Percentiles rank a stretch among this genome's conserved stretches.
Evolutionary conservation across 352 stramenopile species (phyloP).

Genomic region (Phytophthora citricola): DNA sequence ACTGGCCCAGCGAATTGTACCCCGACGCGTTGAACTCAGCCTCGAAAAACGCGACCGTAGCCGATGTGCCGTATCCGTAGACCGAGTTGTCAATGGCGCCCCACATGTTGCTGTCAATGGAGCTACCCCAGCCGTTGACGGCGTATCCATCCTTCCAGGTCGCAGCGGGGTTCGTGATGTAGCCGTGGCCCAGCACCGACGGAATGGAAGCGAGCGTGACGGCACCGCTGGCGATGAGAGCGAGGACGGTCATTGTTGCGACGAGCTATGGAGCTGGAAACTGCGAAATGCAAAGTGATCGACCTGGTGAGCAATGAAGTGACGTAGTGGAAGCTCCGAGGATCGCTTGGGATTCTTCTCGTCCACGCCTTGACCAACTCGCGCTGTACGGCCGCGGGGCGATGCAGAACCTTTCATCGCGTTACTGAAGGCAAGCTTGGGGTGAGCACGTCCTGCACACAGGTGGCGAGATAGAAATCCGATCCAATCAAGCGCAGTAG

Average conservation of each 20-base stretch:
- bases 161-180: conserved; percentile 50
- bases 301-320: background rate
- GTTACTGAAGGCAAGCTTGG: background rate
- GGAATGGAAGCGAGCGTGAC: conserved; percentile 16
- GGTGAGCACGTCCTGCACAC: conserved; percentile 21
- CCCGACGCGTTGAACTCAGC: conserved; percentile 44
- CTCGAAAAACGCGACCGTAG: conserved; percentile 49
- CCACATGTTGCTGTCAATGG: conserved; percentile 50
- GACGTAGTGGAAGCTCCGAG: too few relatives aligned
- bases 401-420: background rate
- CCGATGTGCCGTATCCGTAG: conserved; percentile 47
- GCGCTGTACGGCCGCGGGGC: background rate
- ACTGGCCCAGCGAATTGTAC: conserved; percentile 53
- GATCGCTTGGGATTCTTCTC: conserved; percentile 18
- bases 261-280: conserved; percentile 10
- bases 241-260: conserved; percentile 30
- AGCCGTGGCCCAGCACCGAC: conserved; percentile 32
- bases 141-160: conserved; percentile 51
- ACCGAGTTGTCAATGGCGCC: conserved; percentile 43
- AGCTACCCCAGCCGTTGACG: conserved; percentile 51
- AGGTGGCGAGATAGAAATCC: conserved; percentile 26
- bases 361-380: conserved; percentile 1
- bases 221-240: conserved; percentile 13
- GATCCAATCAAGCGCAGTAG: background rate
- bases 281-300: conserved; percentile 22